Evolutionary conservation across 306 rosid genomes (phyloP).

Genomic region (Malus sylvestris): DNA sequence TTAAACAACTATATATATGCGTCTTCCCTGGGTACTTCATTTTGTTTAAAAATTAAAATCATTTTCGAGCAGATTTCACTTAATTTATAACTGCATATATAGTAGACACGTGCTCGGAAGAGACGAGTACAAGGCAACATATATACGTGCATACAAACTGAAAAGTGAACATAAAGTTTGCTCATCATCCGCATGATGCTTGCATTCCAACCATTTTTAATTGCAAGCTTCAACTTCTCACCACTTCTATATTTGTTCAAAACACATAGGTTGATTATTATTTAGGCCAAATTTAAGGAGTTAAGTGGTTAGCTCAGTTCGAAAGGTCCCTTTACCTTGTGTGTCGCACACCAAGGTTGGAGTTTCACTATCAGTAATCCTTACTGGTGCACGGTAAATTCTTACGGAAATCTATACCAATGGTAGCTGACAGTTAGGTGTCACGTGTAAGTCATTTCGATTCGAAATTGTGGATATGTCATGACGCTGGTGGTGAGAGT

Average conservation of each 20-base stretch:
- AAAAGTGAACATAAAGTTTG: not conserved
- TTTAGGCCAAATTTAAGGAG: not conserved
- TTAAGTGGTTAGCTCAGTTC: too few relatives aligned
- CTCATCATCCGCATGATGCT: not conserved
- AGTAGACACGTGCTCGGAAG: not conserved
- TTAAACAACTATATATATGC: not conserved
- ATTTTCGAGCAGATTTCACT: not conserved
- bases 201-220: not conserved
- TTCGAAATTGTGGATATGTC: too few relatives aligned
- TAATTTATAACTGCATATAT: not conserved
- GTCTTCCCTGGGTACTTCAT: not conserved
- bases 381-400: too few relatives aligned
- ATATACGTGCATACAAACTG: not conserved
- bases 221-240: not conserved
- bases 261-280: not conserved
- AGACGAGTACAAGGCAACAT: not conserved
- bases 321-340: too few relatives aligned
- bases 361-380: too few relatives aligned
- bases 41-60: not conserved
- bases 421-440: too few relatives aligned
- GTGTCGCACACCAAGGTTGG: too few relatives aligned
- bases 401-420: too few relatives aligned
- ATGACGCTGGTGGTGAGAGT: too few relatives aligned
- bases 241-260: not conserved
- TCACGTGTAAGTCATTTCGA: too few relatives aligned